Conservation (phyloP, 2,329 filamentous ascomycete genomes). For the Alternaria sp. region DNA sequence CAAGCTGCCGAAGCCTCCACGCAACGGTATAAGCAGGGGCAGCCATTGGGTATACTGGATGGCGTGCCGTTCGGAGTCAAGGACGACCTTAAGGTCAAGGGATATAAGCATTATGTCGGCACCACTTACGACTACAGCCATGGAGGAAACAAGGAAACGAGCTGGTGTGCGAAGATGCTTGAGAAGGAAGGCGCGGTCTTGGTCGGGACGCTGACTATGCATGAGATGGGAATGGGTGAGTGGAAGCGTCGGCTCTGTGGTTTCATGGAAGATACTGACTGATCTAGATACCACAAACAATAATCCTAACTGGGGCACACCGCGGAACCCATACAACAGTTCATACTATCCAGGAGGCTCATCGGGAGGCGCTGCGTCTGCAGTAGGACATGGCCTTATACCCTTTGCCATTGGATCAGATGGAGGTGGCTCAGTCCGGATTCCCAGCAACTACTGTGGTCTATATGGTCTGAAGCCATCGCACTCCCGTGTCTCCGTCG, state of each 20-base stretch:
- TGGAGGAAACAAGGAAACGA: constrained; percentile 59
- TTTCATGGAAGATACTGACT: neutral
- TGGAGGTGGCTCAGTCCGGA: constrained; percentile 75
- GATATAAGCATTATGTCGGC: constrained; percentile 71
- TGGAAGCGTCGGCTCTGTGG: neutral
- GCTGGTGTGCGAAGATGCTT: constrained; percentile 74
- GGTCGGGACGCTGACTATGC: constrained; percentile 79
- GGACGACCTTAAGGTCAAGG: constrained; percentile 76
- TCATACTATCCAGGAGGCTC: constrained; percentile 82
- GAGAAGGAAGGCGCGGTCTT: constrained; percentile 77
- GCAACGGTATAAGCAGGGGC: constrained; percentile 70
- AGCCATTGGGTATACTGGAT: constrained; percentile 72
- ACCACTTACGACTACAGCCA: constrained; percentile 65
- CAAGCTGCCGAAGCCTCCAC: constrained; percentile 76
- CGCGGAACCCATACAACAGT: constrained; percentile 77
- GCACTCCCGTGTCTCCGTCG: constrained; percentile 69
- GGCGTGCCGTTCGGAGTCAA: constrained; percentile 85
- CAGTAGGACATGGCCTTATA: constrained; percentile 71
- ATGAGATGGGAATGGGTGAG: constrained; percentile 74
- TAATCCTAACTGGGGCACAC: constrained; percentile 76
- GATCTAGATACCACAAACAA: constrained; percentile 77
- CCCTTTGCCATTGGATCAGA: constrained; percentile 76
- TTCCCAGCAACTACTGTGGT: constrained; percentile 78
- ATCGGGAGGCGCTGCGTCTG: constrained; percentile 77
- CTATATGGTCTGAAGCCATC: constrained; percentile 82